phyloP scores from a whole-genome alignment of 1,284 basidiomycete genomes.

The Vanrija pseudolonga region DNA sequence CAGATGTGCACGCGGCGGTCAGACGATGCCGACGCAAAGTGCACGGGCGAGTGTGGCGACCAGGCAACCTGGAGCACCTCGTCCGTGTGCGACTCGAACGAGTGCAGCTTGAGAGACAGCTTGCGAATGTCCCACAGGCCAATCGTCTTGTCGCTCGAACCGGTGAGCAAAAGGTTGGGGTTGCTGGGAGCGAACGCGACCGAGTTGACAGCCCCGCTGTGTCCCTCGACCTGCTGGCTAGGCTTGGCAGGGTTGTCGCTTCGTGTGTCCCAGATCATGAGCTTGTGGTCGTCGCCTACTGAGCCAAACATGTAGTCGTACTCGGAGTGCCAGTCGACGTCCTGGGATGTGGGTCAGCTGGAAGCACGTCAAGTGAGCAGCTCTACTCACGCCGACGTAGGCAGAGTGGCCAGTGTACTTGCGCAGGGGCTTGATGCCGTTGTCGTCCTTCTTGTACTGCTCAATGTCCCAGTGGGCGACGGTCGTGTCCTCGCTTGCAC shows the following conservation, averaged over 20 bases:
- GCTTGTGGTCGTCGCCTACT: constrained; percentile 93
- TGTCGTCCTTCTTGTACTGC: constrained; percentile 76
- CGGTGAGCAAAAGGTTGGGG: constrained; percentile 84
- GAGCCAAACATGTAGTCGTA: constrained; percentile 86
- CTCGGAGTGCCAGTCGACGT: constrained; percentile 91
- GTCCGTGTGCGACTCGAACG: constrained; percentile 89
- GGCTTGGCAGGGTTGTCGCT: constrained; percentile 61
- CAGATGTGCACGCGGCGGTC: constrained; percentile 93
- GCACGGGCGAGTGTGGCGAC: constrained; percentile 86
- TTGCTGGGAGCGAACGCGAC: constrained; percentile 84
- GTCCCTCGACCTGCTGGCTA: constrained; percentile 72
- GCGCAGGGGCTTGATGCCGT: constrained; percentile 72
- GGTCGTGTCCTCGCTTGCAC: constrained; percentile 92
- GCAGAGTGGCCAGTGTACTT: constrained; percentile 84
- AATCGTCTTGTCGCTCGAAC: constrained; percentile 91
- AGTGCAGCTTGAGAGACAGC: constrained; percentile 76
- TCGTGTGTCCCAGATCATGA: constrained; percentile 94
- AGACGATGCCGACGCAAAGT: constrained; percentile 88
- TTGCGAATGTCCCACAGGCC: constrained; percentile 84
- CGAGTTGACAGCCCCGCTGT: constrained; percentile 84
- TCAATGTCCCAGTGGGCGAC: constrained; percentile 96
- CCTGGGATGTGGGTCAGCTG: constrained; percentile 56
- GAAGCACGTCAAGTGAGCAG: background rate
- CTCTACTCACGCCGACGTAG: constrained; percentile 72
- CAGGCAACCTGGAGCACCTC: constrained; percentile 92